These are phyloP conservation scores for Apiotrichum domesticum DNA, from an alignment of 1,284 basidiomycete genomes.

Conservation along the genomic window DNA sequence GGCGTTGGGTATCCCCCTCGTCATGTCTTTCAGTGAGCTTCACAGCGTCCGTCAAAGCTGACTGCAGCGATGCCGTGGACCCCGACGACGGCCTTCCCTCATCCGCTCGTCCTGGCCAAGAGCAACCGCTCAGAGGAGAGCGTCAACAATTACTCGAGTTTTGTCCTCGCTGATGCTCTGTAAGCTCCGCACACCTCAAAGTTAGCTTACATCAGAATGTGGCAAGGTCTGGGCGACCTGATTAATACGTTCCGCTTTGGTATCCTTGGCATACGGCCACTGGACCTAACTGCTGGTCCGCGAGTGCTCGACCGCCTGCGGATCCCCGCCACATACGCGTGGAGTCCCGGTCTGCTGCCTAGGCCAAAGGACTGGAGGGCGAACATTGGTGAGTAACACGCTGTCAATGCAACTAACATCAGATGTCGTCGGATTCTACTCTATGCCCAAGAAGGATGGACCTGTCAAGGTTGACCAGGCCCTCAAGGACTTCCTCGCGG, in stretches of 20 bases:
- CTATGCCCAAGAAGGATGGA: slow-evolving; percentile 37
- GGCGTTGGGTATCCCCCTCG: slow-evolving; percentile 57
- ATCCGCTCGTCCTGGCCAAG: slow-evolving; percentile 58
- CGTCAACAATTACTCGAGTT: slow-evolving; percentile 57
- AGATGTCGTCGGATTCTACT: slow-evolving; percentile 65
- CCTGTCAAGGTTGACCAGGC: slow-evolving; percentile 52
- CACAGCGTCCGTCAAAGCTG: not conserved
- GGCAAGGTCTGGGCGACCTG: slow-evolving; percentile 54
- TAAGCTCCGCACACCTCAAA: slow-evolving; percentile 8
- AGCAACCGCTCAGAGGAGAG: slow-evolving; percentile 52
- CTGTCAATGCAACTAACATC: not conserved
- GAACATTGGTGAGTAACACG: slow-evolving; percentile 52
- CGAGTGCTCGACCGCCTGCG: slow-evolving; percentile 56
- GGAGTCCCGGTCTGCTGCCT: slow-evolving; percentile 59
- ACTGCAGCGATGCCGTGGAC: slow-evolving; percentile 62
- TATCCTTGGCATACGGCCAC: slow-evolving; percentile 52
- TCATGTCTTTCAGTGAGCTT: slow-evolving; percentile 45
- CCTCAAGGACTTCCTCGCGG: slow-evolving; percentile 51
- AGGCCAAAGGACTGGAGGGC: slow-evolving; percentile 61
- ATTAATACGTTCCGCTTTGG: slow-evolving; percentile 57
- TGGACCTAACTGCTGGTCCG: slow-evolving; percentile 53
- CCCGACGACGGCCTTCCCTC: slow-evolving; percentile 58
- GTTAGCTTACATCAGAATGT: slow-evolving; percentile 10
- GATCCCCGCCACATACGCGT: slow-evolving; percentile 65
- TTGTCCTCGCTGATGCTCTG: slow-evolving; percentile 54